phyloP scores from a whole-genome alignment of 176 grass and related monocot genomes.

The Bolboschoenus planiculmis region DNA sequence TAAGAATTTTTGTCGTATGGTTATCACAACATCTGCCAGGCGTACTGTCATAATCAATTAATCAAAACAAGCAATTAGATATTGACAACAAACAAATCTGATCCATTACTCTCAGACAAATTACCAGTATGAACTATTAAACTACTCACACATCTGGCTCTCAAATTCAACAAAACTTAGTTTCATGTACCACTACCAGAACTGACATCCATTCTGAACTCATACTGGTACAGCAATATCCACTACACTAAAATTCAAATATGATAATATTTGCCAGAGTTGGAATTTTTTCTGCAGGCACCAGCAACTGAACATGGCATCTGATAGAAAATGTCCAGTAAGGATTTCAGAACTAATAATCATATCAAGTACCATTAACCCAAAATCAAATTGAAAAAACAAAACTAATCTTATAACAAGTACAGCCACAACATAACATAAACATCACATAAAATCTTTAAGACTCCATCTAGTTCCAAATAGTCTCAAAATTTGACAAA shows the following conservation, averaged over 20 bases:
- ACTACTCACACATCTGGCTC: not conserved
- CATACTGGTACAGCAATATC: too few relatives aligned
- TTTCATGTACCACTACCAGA: too few relatives aligned
- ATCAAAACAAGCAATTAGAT: not conserved
- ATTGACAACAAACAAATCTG: not conserved
- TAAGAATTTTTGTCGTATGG: not conserved
- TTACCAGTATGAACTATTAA: not conserved
- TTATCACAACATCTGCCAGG: not conserved
- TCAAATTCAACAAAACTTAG: not conserved
- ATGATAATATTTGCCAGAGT: not conserved
- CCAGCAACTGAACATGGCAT: not conserved
- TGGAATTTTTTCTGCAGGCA: not conserved
- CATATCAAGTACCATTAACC: not conserved
- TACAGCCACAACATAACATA: not conserved
- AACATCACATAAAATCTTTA: slow-evolving; percentile 32
- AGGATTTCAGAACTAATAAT: not conserved
- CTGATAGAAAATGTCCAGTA: not conserved
- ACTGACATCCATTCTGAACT: too few relatives aligned
- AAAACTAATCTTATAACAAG: not conserved
- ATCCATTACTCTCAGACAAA: not conserved
- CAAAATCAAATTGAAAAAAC: not conserved
- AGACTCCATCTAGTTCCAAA: slow-evolving; percentile 39
- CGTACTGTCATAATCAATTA: not conserved
- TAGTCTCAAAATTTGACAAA: slow-evolving; percentile 25
- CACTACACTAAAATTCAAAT: too few relatives aligned